Evolutionary conservation across 2,329 filamentous ascomycete genomes (phyloP), one percentile per base, ranked within the genome.

Genomic region (Trichoderma pleuroti): DNA sequence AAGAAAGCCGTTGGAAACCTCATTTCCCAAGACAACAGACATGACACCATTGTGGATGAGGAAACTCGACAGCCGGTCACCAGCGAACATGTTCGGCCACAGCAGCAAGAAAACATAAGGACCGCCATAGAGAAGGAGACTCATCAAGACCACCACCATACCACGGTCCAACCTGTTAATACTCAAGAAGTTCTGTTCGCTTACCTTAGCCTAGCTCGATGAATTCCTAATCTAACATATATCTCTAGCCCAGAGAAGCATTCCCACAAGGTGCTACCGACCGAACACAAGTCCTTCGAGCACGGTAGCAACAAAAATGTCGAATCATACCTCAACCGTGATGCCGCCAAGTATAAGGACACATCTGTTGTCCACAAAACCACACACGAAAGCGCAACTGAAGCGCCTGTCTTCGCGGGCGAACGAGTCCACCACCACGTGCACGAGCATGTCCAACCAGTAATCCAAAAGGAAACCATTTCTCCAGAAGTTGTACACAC

Each of bases 101-200:
- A 86, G n/a, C 79, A 85, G 52, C 89, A 91, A 69, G 88, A 92
- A 76, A 80, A 90, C n/a, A 75, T 87, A 11, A 84, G 82, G 24
- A 90, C 87, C 1, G 90, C 88, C 8, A 79, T 92, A 30, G 89
- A 93, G 77, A 87, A 86, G 74, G 91, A 93, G 75, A 82, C 92
- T 5, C 90, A 93, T 77, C 90, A 92, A 77, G 88, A 92, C 71
- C 91, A 93, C 75, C 88, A 92, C 78, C 90, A 93, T 78, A 91
- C 89, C 60, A 89, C 88, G 0, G 82, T 92, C 1, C 91, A 93
- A 80, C 91, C 91, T 0, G 81, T 93, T 28, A 57, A 74, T 14
- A 71, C 73, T 18, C 76, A 76, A 39, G 80, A 82, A 67, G 74
- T 71, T 70, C 80, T 84, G 73, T 87, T 11, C 9, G 34, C 46